phyloP scores from a whole-genome alignment of 2,329 filamentous ascomycete species.

The Sporothrix inflata region DNA sequence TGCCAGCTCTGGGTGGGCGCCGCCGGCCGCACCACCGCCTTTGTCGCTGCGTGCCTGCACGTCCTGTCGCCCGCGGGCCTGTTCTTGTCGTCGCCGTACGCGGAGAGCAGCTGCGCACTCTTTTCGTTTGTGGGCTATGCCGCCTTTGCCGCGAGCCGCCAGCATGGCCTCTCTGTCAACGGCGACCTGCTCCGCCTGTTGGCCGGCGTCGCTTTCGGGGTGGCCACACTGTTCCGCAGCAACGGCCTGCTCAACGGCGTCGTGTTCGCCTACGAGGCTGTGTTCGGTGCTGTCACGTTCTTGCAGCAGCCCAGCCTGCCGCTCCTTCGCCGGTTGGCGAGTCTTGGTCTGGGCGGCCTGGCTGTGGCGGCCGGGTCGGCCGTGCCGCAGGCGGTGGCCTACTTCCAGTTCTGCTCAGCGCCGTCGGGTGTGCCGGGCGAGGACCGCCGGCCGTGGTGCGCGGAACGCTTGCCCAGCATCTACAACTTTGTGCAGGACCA shows the following conservation, averaged over 20 bases:
- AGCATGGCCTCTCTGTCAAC: conserved; percentile 30
- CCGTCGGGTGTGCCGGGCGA: conserved; percentile 35
- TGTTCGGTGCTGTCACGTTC: conserved; percentile 48
- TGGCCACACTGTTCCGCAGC: conserved; percentile 74
- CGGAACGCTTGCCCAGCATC: conserved; percentile 74
- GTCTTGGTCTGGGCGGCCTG: conserved; percentile 68
- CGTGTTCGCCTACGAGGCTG: conserved; percentile 68
- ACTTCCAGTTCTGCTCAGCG: conserved; percentile 66
- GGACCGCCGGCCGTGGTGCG: conserved; percentile 72
- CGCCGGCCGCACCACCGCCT: conserved; percentile 47
- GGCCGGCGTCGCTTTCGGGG: conserved; percentile 70
- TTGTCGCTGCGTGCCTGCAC: conserved; percentile 73
- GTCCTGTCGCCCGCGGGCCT: conserved; percentile 84
- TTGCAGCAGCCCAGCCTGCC: conserved; percentile 41
- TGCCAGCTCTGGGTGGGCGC: conserved; percentile 30
- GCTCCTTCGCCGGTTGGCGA: conserved; percentile 56
- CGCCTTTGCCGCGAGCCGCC: conserved; percentile 57
- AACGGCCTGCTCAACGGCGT: conserved; percentile 86
- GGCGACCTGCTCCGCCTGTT: conserved; percentile 59
- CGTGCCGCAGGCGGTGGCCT: conserved; percentile 76
- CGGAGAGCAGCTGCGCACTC: conserved; percentile 77
- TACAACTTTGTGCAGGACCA: conserved; percentile 86
- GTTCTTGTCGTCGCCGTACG: conserved; percentile 85
- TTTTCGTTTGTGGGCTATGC: conserved; percentile 76
- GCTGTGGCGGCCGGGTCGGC: conserved; percentile 68